Percentiles rank a stretch among this genome's conserved stretches.
Conservation (phyloP, 2,329 filamentous ascomycete species). For the Fusarium sp. region DNA sequence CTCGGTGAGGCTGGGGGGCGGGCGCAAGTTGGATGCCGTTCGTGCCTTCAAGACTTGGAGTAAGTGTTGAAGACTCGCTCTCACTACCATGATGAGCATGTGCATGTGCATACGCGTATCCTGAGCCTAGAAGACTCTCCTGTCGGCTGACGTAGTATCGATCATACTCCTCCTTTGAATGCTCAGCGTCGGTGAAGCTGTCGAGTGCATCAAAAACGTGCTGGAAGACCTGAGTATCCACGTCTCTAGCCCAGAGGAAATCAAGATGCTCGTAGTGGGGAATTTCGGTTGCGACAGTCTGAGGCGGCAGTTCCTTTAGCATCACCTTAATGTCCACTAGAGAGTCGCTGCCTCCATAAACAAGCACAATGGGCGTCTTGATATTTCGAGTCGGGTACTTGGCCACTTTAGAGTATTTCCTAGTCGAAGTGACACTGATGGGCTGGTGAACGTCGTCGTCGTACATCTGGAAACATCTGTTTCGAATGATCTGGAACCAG, state of each 20-base stretch:
- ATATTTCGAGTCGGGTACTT: conserved; percentile 98
- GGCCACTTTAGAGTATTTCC: conserved; percentile 94
- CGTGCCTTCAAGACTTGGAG: conserved; percentile 40
- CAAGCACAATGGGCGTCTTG: conserved; percentile 90
- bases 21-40: conserved; percentile 14
- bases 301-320: conserved; percentile 85
- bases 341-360: conserved; percentile 94
- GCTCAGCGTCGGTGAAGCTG: conserved; percentile 70
- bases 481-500: conserved; percentile 99
- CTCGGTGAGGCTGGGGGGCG: conserved; percentile 47
- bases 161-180: conserved; percentile 71
- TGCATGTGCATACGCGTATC: conserved; percentile 42
- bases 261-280: conserved; percentile 96
- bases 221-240: conserved; percentile 85
- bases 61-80: conserved; percentile 53
- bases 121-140: conserved; percentile 61
- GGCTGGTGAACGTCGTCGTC: conserved; percentile 91
- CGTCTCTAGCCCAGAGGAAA: conserved; percentile 92
- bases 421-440: conserved; percentile 75
- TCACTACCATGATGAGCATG: conserved; percentile 51
- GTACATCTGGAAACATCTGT: conserved; percentile 97
- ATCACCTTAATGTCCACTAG: conserved; percentile 94
- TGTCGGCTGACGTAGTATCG: conserved; percentile 66
- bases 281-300: conserved; percentile 88
- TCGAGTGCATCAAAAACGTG: conserved; percentile 92